Evolutionary conservation across 495 filamentous ascomycete genomes (phyloP), one percentile per base, ranked within the genome.

Genomic region (Melanomma pulvis-pyrius): DNA sequence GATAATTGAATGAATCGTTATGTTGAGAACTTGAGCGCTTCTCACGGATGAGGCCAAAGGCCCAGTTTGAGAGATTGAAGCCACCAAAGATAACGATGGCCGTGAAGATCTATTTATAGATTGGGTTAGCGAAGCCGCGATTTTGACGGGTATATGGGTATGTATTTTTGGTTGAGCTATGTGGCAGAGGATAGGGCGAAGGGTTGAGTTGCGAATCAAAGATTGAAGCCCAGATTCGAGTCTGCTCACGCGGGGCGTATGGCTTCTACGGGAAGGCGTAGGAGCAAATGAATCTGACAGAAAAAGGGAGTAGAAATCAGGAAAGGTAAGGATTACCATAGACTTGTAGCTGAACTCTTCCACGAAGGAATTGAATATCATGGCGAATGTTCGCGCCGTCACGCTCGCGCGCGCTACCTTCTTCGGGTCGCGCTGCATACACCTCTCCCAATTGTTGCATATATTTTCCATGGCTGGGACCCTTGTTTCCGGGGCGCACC

Each of bases 371-470:
- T 90, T 90, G 70, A 91, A 86, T 28, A 93, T 96, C 72, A 88
- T 87, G 55, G 88, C 93, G 82, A 92, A 91, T 0, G 89, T 92
- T 41, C 85, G 81, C n/a, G 90, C 90, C 49, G 82, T 85, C 30
- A 93, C 81, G 62, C 81, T 83, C 12, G 88, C 89, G 2, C 87
- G 79, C 9, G 84, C 88, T 24, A 92, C 84, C 59, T 82, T 82
- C 17, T 80, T 74, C 17, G 89, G 84, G 71, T 93, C 88, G 12
- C 81, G 82, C 56, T 90, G 83, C 93, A 97, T 97, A 74, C 94
- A 98, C 3, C 78, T 78, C 60, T 88, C 86, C 94, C 93, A 98
- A 44, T 85, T 82, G 32, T 86, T 82, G 73, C 94, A 98, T 4
- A 86, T 75, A 0, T 70, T 77, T 70, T 91, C 83, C 69, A 98